These are phyloP conservation scores for Elongisporangium anandrum DNA, from an alignment of 352 stramenopile species.

Conservation along the genomic window DNA sequence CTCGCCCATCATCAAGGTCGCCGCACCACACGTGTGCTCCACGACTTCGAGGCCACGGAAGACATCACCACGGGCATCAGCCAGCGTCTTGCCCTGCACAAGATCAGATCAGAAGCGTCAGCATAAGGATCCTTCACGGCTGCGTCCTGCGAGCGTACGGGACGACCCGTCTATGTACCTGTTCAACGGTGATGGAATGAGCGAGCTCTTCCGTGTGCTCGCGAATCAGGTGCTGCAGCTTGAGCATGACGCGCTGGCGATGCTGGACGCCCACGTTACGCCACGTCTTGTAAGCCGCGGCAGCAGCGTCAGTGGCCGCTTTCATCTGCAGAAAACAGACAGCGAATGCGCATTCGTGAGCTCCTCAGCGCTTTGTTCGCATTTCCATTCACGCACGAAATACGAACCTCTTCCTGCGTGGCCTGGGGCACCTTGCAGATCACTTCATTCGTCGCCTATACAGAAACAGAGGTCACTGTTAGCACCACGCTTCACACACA, in stretches of 20 bases:
- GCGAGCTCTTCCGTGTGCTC: conserved; percentile 94
- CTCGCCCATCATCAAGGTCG: conserved; percentile 92
- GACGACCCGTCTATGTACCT: neutral
- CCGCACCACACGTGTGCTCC: conserved; percentile 71
- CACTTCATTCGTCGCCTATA: conserved; percentile 83
- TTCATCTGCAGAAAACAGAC: conserved; percentile 55
- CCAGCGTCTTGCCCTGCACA: conserved; percentile 84
- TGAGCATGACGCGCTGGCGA: conserved; percentile 93
- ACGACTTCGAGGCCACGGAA: conserved; percentile 93
- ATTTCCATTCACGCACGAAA: neutral
- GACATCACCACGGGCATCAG: conserved; percentile 95
- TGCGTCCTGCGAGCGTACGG: neutral
- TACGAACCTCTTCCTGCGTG: conserved; percentile 69
- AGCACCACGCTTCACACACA: neutral
- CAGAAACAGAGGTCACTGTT: neutral
- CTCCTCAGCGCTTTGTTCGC: neutral
- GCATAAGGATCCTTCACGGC: neutral
- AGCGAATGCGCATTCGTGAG: neutral
- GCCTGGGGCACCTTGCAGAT: conserved; percentile 85
- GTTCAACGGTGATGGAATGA: conserved; percentile 92
- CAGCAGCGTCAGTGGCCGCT: conserved; percentile 67
- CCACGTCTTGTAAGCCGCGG: conserved; percentile 91
- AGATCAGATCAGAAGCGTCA: conserved; percentile 12
- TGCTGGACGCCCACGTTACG: conserved; percentile 92
- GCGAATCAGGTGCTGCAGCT: conserved; percentile 94